Evolutionary conservation across 345 rosid genomes (phyloP).

Genomic region (Boechera divaricarpa): DNA sequence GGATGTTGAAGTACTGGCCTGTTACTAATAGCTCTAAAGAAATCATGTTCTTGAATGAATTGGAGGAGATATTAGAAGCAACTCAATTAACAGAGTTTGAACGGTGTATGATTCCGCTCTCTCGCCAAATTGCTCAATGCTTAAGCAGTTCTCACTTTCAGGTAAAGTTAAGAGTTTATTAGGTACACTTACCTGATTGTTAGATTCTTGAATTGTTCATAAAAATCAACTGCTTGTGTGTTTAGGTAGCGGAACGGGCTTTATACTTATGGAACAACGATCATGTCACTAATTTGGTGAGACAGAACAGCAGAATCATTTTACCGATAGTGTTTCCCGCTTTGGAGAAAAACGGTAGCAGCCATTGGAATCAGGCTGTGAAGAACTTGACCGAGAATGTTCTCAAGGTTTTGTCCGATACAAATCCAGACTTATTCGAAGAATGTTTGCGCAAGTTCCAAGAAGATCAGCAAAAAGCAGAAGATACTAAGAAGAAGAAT

Average conservation of each 20-base stretch:
- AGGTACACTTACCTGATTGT: background rate
- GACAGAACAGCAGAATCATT: conserved; percentile 45
- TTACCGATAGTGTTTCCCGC: conserved; percentile 49
- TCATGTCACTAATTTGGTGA: conserved; percentile 46
- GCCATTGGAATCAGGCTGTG: conserved; percentile 50
- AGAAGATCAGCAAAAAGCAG: conserved; percentile 46
- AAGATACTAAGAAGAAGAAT: conserved; percentile 46
- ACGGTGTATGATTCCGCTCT: conserved; percentile 82
- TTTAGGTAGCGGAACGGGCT: conserved; percentile 50
- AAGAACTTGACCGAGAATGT: conserved; percentile 48
- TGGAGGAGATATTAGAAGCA: conserved; percentile 89
- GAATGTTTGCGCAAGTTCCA: conserved; percentile 48
- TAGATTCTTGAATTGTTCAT: conserved; percentile 29
- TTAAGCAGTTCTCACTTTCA: conserved; percentile 87
- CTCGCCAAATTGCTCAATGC: conserved; percentile 73
- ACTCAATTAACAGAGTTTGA: conserved; percentile 83
- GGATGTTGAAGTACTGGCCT: conserved; percentile 91
- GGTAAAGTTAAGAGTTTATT: conserved; percentile 48
- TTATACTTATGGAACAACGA: conserved; percentile 51
- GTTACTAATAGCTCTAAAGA: conserved; percentile 91
- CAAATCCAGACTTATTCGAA: conserved; percentile 44
- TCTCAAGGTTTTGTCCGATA: conserved; percentile 47
- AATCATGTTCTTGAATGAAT: conserved; percentile 84
- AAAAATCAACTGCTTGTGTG: conserved; percentile 20
- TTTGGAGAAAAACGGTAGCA: conserved; percentile 45